Evolutionary conservation across 805 yeast species (phyloP).

Genomic region (Dipodascus albidus): DNA sequence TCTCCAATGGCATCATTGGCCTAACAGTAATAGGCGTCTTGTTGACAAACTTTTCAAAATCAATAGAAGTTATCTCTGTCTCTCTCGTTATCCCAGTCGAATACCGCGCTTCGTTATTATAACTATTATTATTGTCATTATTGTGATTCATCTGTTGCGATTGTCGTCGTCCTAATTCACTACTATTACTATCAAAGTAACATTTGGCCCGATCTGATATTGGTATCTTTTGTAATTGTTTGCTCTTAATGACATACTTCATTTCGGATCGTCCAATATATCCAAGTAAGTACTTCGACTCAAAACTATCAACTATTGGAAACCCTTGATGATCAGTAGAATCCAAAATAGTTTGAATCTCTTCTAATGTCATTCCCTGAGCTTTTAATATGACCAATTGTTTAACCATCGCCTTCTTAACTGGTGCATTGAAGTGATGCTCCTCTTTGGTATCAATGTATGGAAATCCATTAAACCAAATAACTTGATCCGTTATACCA

Average conservation of each 20-base stretch:
- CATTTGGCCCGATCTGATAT: neutral
- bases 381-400: slow-evolving; percentile 8
- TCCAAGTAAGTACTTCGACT: slow-evolving; percentile 22
- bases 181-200: neutral
- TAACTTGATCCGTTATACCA: slow-evolving; percentile 96
- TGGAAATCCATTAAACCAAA: slow-evolving; percentile 79
- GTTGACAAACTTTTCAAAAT: slow-evolving; percentile 12
- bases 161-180: neutral
- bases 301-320: slow-evolving; percentile 27
- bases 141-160: no score
- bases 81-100: slow-evolving; percentile 3
- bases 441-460: slow-evolving; percentile 44
- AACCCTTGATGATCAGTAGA: slow-evolving; percentile 21
- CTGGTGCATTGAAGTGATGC: slow-evolving; percentile 39
- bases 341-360: slow-evolving; percentile 14
- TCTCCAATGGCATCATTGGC: slow-evolving; percentile 43
- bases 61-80: slow-evolving; percentile 6
- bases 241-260: slow-evolving; percentile 10
- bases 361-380: slow-evolving; percentile 15
- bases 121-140: no score
- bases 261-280: slow-evolving; percentile 14
- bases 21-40: slow-evolving; percentile 52
- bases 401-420: slow-evolving; percentile 48
- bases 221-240: neutral
- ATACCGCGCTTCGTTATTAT: neutral